Evolutionary conservation across 306 rosid species (phyloP).

Genomic region (Vigna nakashimae): DNA sequence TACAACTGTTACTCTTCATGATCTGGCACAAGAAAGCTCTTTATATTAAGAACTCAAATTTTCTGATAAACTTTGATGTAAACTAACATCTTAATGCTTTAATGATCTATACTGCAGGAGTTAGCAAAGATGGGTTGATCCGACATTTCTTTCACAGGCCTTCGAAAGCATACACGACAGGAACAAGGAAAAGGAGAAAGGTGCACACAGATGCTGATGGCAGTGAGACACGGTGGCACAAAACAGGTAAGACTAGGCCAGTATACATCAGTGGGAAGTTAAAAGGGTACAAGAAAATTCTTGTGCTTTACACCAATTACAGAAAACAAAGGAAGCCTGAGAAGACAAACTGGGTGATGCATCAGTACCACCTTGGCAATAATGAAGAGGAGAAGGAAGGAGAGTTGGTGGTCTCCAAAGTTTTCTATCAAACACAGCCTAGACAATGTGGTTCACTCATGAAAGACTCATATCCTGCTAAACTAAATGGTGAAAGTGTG

Average conservation of each 20-base stretch:
- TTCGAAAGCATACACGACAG: slow-evolving; percentile 72
- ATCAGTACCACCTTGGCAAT: slow-evolving; percentile 75
- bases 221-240: slow-evolving; percentile 76
- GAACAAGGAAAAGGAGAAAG: slow-evolving; percentile 71
- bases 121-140: slow-evolving; percentile 65
- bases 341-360: slow-evolving; percentile 89
- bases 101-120: slow-evolving; percentile 50
- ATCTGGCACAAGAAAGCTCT: slow-evolving; percentile 9
- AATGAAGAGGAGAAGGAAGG: slow-evolving; percentile 88
- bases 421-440: slow-evolving; percentile 87
- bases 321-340: slow-evolving; percentile 81
- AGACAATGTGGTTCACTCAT: slow-evolving; percentile 75
- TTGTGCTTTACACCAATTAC: slow-evolving; percentile 84
- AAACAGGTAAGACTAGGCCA: slow-evolving; percentile 74
- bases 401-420: slow-evolving; percentile 77
- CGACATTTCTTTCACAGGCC: slow-evolving; percentile 75
- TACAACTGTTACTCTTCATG: slow-evolving; percentile 17
- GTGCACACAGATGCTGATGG: slow-evolving; percentile 64
- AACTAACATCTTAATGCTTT: background rate
- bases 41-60: background rate
- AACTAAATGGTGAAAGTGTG: slow-evolving; percentile 45
- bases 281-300: slow-evolving; percentile 79
- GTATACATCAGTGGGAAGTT: slow-evolving; percentile 47
- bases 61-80: background rate
- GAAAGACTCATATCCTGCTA: slow-evolving; percentile 58